These are phyloP conservation scores for Leishmania arabica DNA, from an alignment of 208 protist genomes.

Conservation along the genomic window DNA sequence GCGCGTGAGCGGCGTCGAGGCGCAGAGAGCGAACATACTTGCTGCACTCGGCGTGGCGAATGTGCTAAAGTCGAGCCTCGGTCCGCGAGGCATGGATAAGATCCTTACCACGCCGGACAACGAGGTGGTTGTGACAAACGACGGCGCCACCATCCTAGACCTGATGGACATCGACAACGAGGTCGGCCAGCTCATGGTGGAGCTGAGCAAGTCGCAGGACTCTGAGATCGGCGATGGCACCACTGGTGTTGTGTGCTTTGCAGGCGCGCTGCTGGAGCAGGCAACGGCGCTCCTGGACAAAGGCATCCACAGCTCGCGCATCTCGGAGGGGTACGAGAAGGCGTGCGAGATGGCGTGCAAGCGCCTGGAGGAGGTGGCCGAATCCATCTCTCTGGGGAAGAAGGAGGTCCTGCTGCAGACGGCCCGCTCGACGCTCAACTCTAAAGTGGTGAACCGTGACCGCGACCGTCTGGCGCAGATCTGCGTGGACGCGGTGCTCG, in stretches of 20 bases:
- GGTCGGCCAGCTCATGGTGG: slow-evolving; percentile 99
- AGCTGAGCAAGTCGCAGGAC: slow-evolving; percentile 99
- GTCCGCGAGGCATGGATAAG: slow-evolving; percentile 98
- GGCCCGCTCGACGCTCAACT: slow-evolving; percentile 98
- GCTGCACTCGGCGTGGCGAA: slow-evolving; percentile 97
- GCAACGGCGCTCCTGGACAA: slow-evolving; percentile 96
- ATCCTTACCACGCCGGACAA: slow-evolving; percentile 98
- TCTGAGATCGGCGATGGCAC: slow-evolving; percentile 99
- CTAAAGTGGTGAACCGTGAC: slow-evolving; percentile 98
- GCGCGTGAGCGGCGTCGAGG: slow-evolving; percentile 97
- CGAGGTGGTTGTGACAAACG: slow-evolving; percentile 99
- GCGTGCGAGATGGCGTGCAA: slow-evolving; percentile 96
- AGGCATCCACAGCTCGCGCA: slow-evolving; percentile 98
- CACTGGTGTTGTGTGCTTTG: slow-evolving; percentile 99
- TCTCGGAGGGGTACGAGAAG: slow-evolving; percentile 99
- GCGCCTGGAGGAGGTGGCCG: slow-evolving; percentile 93
- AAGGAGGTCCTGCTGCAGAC: slow-evolving; percentile 95
- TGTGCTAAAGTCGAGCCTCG: slow-evolving; percentile 97
- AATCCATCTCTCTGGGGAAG: slow-evolving; percentile 75
- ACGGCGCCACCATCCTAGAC: slow-evolving; percentile 99
- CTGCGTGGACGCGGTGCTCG: slow-evolving; percentile 98
- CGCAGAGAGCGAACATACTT: slow-evolving; percentile 99
- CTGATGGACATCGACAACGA: slow-evolving; percentile 99
- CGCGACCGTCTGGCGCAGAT: slow-evolving; percentile 98
- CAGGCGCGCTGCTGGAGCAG: slow-evolving; percentile 98